Conservation (phyloP, 345 rosid species). For the Microthlaspi erraticum region DNA sequence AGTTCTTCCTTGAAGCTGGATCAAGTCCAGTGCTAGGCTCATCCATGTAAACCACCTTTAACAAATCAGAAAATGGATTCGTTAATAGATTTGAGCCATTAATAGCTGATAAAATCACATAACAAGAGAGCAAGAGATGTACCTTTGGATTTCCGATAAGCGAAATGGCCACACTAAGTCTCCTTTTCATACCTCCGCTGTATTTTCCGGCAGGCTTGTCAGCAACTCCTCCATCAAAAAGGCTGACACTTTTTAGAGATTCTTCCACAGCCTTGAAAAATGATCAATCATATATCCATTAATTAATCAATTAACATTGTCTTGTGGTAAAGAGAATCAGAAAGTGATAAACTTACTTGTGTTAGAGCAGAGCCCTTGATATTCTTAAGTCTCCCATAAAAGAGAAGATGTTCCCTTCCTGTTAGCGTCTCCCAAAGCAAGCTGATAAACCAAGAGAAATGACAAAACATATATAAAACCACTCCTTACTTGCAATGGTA, state of each 20-base stretch:
- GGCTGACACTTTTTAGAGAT: conserved; percentile 76
- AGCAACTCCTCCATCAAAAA: conserved; percentile 81
- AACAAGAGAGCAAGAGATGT: conserved; percentile 13
- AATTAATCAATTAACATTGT: neutral
- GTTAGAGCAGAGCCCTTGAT: conserved; percentile 70
- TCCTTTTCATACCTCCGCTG: conserved; percentile 98
- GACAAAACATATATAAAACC: neutral
- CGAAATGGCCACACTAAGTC: conserved; percentile 97
- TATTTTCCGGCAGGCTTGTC: conserved; percentile 89
- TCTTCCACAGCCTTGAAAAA: conserved; percentile 87
- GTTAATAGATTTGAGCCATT: neutral
- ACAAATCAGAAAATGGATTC: conserved; percentile 16
- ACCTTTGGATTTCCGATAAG: conserved; percentile 94
- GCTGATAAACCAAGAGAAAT: conserved; percentile 51
- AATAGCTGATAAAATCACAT: conserved; percentile 3
- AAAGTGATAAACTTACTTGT: conserved; percentile 49
- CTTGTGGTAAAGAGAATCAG: neutral
- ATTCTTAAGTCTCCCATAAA: conserved; percentile 95
- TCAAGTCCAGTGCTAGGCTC: conserved; percentile 98
- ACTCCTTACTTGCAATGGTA: conserved; percentile 2
- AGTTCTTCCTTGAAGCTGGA: conserved; percentile 88
- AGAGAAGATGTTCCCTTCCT: conserved; percentile 88
- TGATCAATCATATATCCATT: conserved; percentile 20
- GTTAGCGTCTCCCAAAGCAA: conserved; percentile 93
- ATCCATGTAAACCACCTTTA: conserved; percentile 93